Percentiles rank a stretch among this genome's conserved stretches.
These are phyloP conservation scores for Tolypocladium amazonense DNA, from an alignment of 2,329 filamentous ascomycete genomes.

Conservation along the genomic window DNA sequence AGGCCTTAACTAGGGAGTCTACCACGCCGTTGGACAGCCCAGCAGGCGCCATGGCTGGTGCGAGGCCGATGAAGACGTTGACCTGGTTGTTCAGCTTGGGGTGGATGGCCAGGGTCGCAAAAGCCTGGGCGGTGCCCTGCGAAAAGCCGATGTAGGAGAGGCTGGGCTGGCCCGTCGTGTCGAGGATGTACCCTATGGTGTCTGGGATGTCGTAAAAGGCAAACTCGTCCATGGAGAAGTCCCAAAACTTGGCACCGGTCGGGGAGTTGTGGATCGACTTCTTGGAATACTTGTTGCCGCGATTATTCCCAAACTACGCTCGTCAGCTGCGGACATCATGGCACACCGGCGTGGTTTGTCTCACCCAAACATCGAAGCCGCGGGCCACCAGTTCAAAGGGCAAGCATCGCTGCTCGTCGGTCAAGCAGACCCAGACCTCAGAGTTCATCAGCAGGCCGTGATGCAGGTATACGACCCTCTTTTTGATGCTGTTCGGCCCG, in stretches of 20 bases:
- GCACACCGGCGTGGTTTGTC: constrained; percentile 10
- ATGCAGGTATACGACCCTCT: constrained; percentile 87
- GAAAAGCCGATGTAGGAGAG: constrained; percentile 96
- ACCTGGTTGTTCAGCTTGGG: constrained; percentile 86
- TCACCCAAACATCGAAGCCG: constrained; percentile 91
- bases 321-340: constrained; percentile 10
- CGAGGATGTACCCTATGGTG: constrained; percentile 83
- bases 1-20: constrained; percentile 86
- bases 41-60: constrained; percentile 91
- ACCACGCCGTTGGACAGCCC: constrained; percentile 85
- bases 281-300: constrained; percentile 98
- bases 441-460: constrained; percentile 98
- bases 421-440: constrained; percentile 93
- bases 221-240: constrained; percentile 98
- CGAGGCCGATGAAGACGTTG: constrained; percentile 91
- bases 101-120: constrained; percentile 85
- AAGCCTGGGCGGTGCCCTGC: constrained; percentile 93
- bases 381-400: constrained; percentile 82
- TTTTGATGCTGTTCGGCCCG: constrained; percentile 56
- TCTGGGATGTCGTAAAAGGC: constrained; percentile 96
- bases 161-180: constrained; percentile 70
- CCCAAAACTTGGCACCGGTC: constrained; percentile 73
- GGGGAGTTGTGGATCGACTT: constrained; percentile 74
- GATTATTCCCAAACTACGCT: constrained; percentile 77
- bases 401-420: constrained; percentile 73